A percentile compares a stretch with the other conserved stretches of the same genome.
Conservation (phyloP, 306 rosid genomes). For the Pyrus betulifolia region DNA sequence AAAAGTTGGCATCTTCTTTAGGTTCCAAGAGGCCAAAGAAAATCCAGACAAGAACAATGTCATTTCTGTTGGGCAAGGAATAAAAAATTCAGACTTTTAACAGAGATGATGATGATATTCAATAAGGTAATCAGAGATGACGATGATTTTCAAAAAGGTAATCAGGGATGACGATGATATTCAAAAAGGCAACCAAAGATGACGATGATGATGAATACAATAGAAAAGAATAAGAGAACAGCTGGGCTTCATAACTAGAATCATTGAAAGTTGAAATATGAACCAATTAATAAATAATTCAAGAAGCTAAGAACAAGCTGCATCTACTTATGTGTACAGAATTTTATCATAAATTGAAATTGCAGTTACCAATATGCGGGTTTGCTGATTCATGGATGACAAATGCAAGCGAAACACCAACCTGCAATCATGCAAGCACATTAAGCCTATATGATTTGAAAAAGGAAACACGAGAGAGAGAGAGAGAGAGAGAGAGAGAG, state of each 20-base stretch:
- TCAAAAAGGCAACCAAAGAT: neutral
- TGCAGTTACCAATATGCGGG: constrained; percentile 85
- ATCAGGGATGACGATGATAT: neutral
- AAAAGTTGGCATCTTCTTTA: neutral
- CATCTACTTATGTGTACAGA: neutral
- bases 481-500: neutral
- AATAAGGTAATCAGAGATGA: neutral
- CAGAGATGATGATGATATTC: neutral
- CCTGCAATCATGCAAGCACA: constrained; percentile 45
- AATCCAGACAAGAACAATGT: too few species aligned
- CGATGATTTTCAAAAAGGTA: neutral
- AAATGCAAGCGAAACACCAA: constrained; percentile 88
- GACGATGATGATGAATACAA: neutral
- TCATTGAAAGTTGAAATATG: neutral
- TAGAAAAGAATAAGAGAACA: neutral
- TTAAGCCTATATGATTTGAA: neutral
- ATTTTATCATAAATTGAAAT: neutral
- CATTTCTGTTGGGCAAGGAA: too few species aligned
- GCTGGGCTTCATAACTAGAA: neutral
- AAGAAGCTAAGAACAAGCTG: neutral
- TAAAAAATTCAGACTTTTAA: too few species aligned
- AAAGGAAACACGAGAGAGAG: neutral
- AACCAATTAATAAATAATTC: neutral
- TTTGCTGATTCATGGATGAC: constrained; percentile 97
- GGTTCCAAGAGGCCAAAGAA: neutral